Evolutionary conservation across 805 yeast species (phyloP), one percentile per base, ranked within the genome.

Genomic region (Kazachstania kunashirensis): DNA sequence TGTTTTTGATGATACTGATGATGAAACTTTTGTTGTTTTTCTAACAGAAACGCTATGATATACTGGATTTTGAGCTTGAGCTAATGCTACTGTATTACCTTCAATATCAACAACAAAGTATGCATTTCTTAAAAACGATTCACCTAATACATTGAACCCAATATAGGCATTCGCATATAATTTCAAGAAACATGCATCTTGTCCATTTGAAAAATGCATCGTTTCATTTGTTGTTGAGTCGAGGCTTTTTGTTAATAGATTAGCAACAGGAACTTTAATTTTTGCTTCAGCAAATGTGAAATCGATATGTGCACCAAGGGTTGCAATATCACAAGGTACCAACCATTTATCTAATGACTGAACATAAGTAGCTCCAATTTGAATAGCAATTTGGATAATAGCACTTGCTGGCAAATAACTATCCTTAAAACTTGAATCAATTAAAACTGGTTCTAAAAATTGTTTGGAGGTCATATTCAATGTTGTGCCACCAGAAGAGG

Each of bases 81-180:
- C 83, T 34, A 81, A 34, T 0, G 80, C 92, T 19, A 80, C 50
- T 16, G 61, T 59, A 18, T 63, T 53, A 14, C 72, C 73, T 12
- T 69, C 84, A 43, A 73, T 66, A 53, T 81, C 85, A 26, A 78
- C 77, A 0, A 79, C 88, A 26, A 80, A 40, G 49, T 73, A 79
- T 6, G 69, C 57, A 32, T 66, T 61, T 35, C 62, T 62, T 32
- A 81, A 43, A 46, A 80, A 73, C 4, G 81, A 67, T 6, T 73
- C 59, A 3, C 89, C 92, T 28, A 82, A 53, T 2, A 72, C 48
- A 8, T 71, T 65, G 49, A 61, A 74, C 1, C 84, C 83, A 4
- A 62, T 43, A 9, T 46, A 40, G 3, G 62, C 50, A 33, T 67
- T 65, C 1, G 84, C 80, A 17, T 66, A 55, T 27, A 80, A 50